Percentiles rank a stretch among this genome's conserved stretches.
Conservation (phyloP, 768 basidiomycete genomes). For the Rossbeevera mucosa region DNA sequence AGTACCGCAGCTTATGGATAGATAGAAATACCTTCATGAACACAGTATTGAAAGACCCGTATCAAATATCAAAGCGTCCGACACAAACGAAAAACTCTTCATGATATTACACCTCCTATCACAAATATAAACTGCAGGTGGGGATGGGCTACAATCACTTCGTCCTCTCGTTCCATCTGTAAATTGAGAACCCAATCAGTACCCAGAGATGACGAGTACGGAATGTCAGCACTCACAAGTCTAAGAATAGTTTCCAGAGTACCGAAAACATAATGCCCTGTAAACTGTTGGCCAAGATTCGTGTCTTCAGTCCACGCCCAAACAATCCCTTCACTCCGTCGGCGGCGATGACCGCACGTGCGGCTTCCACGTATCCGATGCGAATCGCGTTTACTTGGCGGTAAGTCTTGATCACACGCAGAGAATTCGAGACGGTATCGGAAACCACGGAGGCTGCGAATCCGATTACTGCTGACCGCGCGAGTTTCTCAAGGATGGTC, state of each 20-base stretch:
- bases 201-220: background rate
- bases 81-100: background rate
- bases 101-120: background rate
- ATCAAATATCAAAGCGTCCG: background rate
- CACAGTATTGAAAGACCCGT: too few relatives aligned
- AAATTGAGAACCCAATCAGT: background rate
- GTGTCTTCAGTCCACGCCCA: constrained; percentile 84
- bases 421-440: constrained; percentile 82
- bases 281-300: constrained; percentile 84
- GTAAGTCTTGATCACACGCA: constrained; percentile 94
- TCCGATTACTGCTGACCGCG: constrained; percentile 85
- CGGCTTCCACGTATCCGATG: constrained; percentile 77
- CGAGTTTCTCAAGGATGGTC: constrained; percentile 52
- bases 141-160: background rate
- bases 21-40: background rate
- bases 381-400: constrained; percentile 82
- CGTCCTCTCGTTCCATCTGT: constrained; percentile 36
- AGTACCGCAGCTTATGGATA: constrained; percentile 9
- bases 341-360: constrained; percentile 62
- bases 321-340: constrained; percentile 83
- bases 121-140: background rate
- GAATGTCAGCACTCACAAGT: constrained; percentile 56
- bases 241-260: constrained; percentile 87
- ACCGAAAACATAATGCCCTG: constrained; percentile 91
- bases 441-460: constrained; percentile 83